Evolutionary conservation across 1,139 yeast species (phyloP), one percentile per base, ranked within the genome.

Genomic region (Lodderomyces theae): DNA sequence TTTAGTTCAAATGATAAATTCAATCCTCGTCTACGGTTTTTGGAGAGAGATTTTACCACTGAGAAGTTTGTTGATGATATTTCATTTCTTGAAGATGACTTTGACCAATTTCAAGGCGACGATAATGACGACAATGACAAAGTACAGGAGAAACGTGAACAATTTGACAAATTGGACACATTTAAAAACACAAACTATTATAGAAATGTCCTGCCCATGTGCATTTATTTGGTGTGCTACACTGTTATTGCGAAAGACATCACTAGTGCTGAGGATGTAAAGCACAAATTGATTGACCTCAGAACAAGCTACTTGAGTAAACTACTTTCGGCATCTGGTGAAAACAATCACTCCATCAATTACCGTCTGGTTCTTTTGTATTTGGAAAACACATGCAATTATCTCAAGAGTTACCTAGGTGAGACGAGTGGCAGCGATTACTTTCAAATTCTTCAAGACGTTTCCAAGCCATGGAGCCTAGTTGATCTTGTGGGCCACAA

Each of bases 301-400:
- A 52, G 75, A 32, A 47, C 40, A 28, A 36, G 45, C 2, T 54
- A 56, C 46, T 48, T 68, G 13, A 34, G 51, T 13, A 13, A 39
- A 0, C 33, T 60, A 13, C 43, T 64, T 8, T 31, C 34, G 1
- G 39, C 41, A 4, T 35, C 51, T 3, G 23, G 45, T 11, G 12
- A 16, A 12, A 29, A 21, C 2, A 34, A 40, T n/a, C 31, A 29
- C 45, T 7, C 54, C 18, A 43, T 66, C 28, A 57, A 63, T 39
- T 65, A 64, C 43, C 56, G 53, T 34, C 53, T 51, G 22, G 46
- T 68, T 5, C 56, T 68, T 41, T 58, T 56, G 43, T 69, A 51
- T 43, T 49, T 65, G 34, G 74, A 70, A 49, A 63, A 61, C 37
- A 67, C 76, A 0, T 60, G 63, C 42, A 56, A 49, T 3, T 63